These are phyloP conservation scores for Candida wancherniae DNA, from an alignment of 805 yeast species.

Conservation along the genomic window DNA sequence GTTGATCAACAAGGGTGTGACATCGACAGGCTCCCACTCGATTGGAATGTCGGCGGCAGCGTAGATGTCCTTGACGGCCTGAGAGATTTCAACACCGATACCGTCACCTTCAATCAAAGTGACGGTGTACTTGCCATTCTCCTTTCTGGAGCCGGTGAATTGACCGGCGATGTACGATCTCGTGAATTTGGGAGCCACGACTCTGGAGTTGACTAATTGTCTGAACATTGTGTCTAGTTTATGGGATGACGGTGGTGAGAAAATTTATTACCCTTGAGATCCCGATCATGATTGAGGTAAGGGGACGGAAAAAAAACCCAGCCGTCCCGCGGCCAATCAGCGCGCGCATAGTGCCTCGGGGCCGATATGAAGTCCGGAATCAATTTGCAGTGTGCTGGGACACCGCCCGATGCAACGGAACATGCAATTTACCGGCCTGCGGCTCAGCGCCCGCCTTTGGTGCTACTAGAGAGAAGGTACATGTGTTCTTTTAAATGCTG, in stretches of 20 bases:
- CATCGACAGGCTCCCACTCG: slow-evolving; percentile 96
- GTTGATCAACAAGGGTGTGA: slow-evolving; percentile 84
- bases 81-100: slow-evolving; percentile 92
- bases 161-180: slow-evolving; percentile 56
- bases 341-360: slow-evolving; percentile 15
- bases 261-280: too few relatives aligned
- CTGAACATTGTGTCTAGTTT: slow-evolving; percentile 15
- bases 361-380: too few relatives aligned
- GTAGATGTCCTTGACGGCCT: slow-evolving; percentile 89
- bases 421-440: too few relatives aligned
- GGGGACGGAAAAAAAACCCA: slow-evolving; percentile 14
- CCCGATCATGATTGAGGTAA: slow-evolving; percentile 8
- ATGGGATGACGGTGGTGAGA: slow-evolving; percentile 1
- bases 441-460: too few relatives aligned
- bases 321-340: slow-evolving; percentile 19
- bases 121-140: slow-evolving; percentile 85
- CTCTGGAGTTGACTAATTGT: slow-evolving; percentile 17
- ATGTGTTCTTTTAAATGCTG: too few relatives aligned
- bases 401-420: too few relatives aligned
- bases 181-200: slow-evolving; percentile 21
- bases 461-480: too few relatives aligned
- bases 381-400: too few relatives aligned
- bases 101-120: slow-evolving; percentile 99
- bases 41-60: slow-evolving; percentile 93
- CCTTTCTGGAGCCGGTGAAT: slow-evolving; percentile 57